Conservation (phyloP, 2,329 filamentous ascomycete species). For the Dactylonectria macrodidyma region DNA sequence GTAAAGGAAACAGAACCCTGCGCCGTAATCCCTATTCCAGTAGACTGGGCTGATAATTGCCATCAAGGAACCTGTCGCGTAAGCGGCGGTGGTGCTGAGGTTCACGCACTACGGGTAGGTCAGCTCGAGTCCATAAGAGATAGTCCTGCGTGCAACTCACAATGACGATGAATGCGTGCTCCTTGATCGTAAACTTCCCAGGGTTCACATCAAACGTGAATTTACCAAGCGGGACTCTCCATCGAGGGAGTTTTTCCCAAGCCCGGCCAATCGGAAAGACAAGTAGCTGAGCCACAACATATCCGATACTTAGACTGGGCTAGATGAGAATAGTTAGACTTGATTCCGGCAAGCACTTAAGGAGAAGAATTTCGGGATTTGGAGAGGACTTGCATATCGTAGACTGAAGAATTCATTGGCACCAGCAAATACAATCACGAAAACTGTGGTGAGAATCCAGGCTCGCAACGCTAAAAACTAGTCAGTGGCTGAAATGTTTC, state of each 20-base stretch:
- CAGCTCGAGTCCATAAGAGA: background rate
- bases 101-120: constrained; percentile 12
- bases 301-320: constrained; percentile 25
- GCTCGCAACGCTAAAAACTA: constrained; percentile 12
- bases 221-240: constrained; percentile 22
- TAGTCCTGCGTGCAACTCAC: background rate
- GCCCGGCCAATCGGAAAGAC: constrained; percentile 25
- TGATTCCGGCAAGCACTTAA: background rate
- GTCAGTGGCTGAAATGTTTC: background rate
- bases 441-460: constrained; percentile 22
- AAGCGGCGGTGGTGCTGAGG: constrained; percentile 21
- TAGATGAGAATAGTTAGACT: background rate
- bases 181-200: constrained; percentile 22
- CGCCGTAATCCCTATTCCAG: constrained; percentile 29
- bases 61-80: constrained; percentile 27
- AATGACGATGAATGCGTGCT: constrained; percentile 28
- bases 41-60: constrained; percentile 29
- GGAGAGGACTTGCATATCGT: constrained; percentile 17
- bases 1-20: constrained; percentile 29
- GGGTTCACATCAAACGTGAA: constrained; percentile 27
- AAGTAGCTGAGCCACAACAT: constrained; percentile 28
- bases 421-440: constrained; percentile 23
- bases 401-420: constrained; percentile 31
- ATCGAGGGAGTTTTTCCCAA: constrained; percentile 23
- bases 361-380: background rate